These are phyloP conservation scores for Bonia amplexicaulis DNA, from an alignment of 176 grass and related monocot species.

Conservation along the genomic window DNA sequence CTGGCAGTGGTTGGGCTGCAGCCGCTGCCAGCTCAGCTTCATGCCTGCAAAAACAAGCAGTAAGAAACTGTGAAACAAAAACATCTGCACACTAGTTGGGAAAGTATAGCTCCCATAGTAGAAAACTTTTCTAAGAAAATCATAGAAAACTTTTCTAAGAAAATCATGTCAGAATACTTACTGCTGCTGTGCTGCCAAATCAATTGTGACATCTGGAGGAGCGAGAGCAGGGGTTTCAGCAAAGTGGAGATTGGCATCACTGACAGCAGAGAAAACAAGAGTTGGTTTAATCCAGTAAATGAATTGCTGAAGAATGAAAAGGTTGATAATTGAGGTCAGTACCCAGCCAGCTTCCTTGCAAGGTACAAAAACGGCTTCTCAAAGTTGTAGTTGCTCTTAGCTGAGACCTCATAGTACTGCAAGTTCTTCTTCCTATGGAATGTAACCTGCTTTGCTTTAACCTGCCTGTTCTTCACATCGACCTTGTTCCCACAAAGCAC, in stretches of 20 bases:
- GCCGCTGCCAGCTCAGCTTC: conserved; percentile 38
- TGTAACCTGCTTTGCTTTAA: conserved; percentile 66
- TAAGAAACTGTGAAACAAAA: not conserved
- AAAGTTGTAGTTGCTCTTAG: conserved; percentile 71
- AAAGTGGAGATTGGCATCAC: conserved; percentile 49
- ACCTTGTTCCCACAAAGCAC: conserved; percentile 67
- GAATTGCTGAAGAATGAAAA: not conserved
- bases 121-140: not conserved
- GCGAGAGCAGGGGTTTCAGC: conserved; percentile 53
- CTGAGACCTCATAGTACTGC: conserved; percentile 68
- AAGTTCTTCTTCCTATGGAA: conserved; percentile 70
- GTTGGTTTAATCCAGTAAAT: not conserved
- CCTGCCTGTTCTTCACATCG: conserved; percentile 67
- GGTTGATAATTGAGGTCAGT: not conserved
- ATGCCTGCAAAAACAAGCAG: conserved; percentile 29
- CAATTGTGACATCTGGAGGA: conserved; percentile 50
- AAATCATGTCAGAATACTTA: not conserved
- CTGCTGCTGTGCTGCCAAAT: conserved; percentile 50
- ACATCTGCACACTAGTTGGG: not conserved
- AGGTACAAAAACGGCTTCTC: conserved; percentile 71
- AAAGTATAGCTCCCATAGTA: not conserved
- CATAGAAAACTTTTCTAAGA: not conserved
- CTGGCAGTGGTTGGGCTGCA: conserved; percentile 48
- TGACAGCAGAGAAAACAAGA: not conserved
- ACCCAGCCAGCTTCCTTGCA: conserved; percentile 52